A percentile compares a stretch with the other conserved stretches of the same genome.
phyloP scores from a whole-genome alignment of 805 yeast genomes.

The Tetrapisispora arboricola region DNA sequence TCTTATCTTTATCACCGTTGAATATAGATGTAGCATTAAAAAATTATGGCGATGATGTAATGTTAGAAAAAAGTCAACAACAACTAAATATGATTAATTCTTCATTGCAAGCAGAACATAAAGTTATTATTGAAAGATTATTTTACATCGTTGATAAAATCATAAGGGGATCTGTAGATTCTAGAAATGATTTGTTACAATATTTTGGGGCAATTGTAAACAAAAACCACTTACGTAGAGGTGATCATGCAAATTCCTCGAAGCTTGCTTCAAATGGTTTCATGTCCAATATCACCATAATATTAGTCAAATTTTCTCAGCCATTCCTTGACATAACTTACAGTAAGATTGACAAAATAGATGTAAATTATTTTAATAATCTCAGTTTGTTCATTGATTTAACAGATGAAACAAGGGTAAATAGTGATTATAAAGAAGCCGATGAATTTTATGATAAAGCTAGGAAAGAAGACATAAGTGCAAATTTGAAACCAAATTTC shows the following conservation, averaged over 20 bases:
- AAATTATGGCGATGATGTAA: slow-evolving; percentile 31
- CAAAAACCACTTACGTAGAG: slow-evolving; percentile 76
- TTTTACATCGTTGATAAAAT: slow-evolving; percentile 64
- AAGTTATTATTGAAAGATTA: slow-evolving; percentile 47
- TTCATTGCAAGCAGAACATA: slow-evolving; percentile 55
- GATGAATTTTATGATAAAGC: slow-evolving; percentile 41
- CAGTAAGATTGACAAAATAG: slow-evolving; percentile 67
- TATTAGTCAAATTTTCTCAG: slow-evolving; percentile 61
- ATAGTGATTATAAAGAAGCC: slow-evolving; percentile 65
- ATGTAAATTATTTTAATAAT: slow-evolving; percentile 54
- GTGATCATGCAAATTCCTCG: slow-evolving; percentile 63
- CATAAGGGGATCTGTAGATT: slow-evolving; percentile 56
- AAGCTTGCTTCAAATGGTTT: slow-evolving; percentile 69
- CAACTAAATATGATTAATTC: slow-evolving; percentile 44
- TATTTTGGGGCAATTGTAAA: slow-evolving; percentile 72
- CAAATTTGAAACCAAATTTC: slow-evolving; percentile 43
- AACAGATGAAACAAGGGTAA: slow-evolving; percentile 71
- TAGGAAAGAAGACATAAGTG: slow-evolving; percentile 22
- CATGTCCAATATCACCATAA: slow-evolving; percentile 62
- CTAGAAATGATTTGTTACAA: slow-evolving; percentile 53
- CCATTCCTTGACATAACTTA: slow-evolving; percentile 71
- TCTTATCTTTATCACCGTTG: slow-evolving; percentile 67
- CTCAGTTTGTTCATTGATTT: slow-evolving; percentile 47
- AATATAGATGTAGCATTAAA: slow-evolving; percentile 40
- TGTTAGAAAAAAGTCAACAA: slow-evolving; percentile 27